These are phyloP conservation scores for Coemansia erecta DNA, from an alignment of 192 early-diverging fungal genomes.

Conservation along the genomic window DNA sequence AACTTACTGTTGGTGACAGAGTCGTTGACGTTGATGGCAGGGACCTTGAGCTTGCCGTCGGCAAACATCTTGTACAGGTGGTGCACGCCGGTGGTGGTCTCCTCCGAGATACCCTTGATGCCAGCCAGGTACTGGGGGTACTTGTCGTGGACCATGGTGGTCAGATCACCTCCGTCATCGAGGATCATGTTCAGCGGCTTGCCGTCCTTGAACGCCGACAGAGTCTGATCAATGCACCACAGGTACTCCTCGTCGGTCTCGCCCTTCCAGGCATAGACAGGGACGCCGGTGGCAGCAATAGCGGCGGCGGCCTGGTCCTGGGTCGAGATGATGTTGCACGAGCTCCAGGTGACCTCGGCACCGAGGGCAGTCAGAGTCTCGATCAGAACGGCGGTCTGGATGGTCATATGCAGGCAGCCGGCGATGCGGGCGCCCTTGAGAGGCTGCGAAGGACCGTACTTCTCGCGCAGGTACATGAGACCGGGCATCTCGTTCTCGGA, in stretches of 20 bases:
- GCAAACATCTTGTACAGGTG: conserved; percentile 98
- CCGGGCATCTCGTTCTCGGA: conserved; percentile 99
- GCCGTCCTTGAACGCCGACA: conserved; percentile 88
- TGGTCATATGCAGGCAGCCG: conserved; percentile 99
- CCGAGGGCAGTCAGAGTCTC: conserved; percentile 94
- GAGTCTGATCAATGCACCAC: conserved; percentile 98
- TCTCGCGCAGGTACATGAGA: conserved; percentile 88
- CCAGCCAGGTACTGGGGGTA: conserved; percentile 83
- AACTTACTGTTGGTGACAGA: conserved; percentile 99
- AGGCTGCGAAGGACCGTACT: conserved; percentile 87
- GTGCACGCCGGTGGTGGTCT: conserved; percentile 99
- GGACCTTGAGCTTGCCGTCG: conserved; percentile 94
- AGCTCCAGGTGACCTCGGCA: conserved; percentile 89
- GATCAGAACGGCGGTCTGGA: conserved; percentile 98
- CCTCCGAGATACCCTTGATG: conserved; percentile 96
- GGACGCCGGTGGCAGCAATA: conserved; percentile 93
- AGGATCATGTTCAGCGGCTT: conserved; percentile 98
- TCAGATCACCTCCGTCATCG: conserved; percentile 99
- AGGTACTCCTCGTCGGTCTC: conserved; percentile 99
- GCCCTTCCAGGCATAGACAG: conserved; percentile 99
- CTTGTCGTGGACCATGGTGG: conserved; percentile 93
- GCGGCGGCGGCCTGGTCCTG: conserved; percentile 99
- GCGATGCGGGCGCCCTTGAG: conserved; percentile 94
- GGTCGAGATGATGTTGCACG: conserved; percentile 96
- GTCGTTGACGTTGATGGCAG: conserved; percentile 99